Evolutionary conservation across 1,139 yeast genomes (phyloP), one percentile per base, ranked within the genome.

Genomic region (Barnettozyma hawaiiensis): DNA sequence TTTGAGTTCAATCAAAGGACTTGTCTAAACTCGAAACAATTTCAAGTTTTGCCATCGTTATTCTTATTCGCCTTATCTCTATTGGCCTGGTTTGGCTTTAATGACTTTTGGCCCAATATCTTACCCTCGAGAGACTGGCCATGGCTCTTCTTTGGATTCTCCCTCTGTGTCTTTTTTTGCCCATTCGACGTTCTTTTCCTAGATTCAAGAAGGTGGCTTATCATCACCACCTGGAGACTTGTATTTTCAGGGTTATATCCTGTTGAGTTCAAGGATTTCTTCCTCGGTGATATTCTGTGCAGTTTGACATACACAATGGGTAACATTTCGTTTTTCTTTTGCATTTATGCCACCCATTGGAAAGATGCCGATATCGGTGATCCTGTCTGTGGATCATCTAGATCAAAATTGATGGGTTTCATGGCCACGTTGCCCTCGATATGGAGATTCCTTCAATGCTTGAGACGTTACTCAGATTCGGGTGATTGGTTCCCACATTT

Each of bases 401-500:
- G 71, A 49, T 87, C 96, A 2, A 73, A 84, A 45, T 52, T 76
- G 12, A 75, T 90, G 77, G 98, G 97, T 4, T 85, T 90, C 52
- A 72, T 90, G 53, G 73, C 87, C 33, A 72, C 95, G 3, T 62
- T 92, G 21, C 98, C 99, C 0, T 84, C 89, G 48, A 75, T 87
- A 35, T 87, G 95, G 87, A 84, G 99, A 65, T 76, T 85, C 42
- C 61, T 90, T 43, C 99, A 92, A 61, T 92, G 98, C 63, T 61
- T 83, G 24, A 70, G 99, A 54, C 95, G 99, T 74, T 92, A 75
- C 61, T 76, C 81, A 40, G 99, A 92, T 59, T 84, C 97, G 0
- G 92, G 95, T 2, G 96, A 90, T 57, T 82, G 90, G 85, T 94
- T 92, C 59, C 99, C 99, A 1, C 99, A 92, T 71, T 66, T 92